phyloP scores from a whole-genome alignment of 2,329 filamentous ascomycete species.

The Hypoxylon sp. region DNA sequence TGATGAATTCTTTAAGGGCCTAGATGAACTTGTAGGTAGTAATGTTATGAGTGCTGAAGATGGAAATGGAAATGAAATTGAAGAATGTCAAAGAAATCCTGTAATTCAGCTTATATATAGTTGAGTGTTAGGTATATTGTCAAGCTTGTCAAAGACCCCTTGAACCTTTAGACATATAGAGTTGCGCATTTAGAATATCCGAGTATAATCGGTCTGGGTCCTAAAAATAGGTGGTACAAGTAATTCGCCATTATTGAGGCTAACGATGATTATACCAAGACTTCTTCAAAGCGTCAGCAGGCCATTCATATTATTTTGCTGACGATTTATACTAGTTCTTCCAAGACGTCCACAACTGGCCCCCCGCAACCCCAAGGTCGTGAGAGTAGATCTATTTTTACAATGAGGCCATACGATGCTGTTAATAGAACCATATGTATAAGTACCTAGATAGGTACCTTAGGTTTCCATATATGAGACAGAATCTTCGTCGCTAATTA shows the following conservation, averaged over 20 bases:
- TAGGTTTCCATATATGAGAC: background rate
- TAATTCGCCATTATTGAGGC: no score
- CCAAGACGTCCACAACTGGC: background rate
- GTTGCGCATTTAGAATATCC: background rate
- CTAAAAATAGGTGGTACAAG: background rate
- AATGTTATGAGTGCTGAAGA: background rate
- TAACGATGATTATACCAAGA: no score
- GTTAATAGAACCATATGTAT: background rate
- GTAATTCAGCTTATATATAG: background rate
- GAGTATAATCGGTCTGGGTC: background rate
- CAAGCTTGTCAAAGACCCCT: background rate
- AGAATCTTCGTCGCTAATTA: background rate
- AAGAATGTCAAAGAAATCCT: background rate
- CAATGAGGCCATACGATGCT: background rate
- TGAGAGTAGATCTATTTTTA: background rate
- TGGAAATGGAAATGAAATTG: background rate
- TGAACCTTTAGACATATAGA: background rate
- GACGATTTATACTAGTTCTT: conserved; percentile 8
- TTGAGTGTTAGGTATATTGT: background rate
- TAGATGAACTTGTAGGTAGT: background rate
- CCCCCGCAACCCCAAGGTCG: background rate
- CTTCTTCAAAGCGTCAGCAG: background rate
- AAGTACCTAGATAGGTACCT: background rate
- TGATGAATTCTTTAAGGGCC: background rate
- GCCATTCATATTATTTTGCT: conserved; percentile 1